Percentiles rank a stretch among this genome's conserved stretches.
Evolutionary conservation across 192 early-diverging fungal species (phyloP).

Genomic region (Backusella luteola): DNA sequence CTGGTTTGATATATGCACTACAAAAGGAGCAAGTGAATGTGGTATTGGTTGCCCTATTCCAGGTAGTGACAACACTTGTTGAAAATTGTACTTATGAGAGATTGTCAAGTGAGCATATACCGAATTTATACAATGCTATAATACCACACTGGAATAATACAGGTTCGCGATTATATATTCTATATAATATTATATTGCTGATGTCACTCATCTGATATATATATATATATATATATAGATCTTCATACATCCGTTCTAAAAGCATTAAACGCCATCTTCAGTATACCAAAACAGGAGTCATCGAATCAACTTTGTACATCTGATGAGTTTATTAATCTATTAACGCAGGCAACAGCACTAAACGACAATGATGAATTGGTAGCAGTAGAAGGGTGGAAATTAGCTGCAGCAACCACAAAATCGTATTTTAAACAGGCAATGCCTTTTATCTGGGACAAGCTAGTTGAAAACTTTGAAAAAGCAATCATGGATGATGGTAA

Average conservation of each 20-base stretch:
- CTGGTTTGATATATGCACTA: conserved; percentile 31
- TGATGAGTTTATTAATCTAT: background rate
- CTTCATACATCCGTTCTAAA: conserved; percentile 9
- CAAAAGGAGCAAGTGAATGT: conserved; percentile 15
- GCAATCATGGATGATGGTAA: background rate
- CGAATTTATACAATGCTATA: conserved; percentile 27
- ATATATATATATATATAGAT: background rate
- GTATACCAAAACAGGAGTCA: background rate
- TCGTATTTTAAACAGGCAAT: conserved; percentile 19
- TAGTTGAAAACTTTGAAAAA: background rate
- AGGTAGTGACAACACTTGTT: conserved; percentile 28
- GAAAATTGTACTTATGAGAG: conserved; percentile 40
- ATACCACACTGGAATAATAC: conserved; percentile 1
- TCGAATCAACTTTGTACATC: background rate
- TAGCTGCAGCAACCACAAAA: conserved; percentile 36
- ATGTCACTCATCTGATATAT: background rate
- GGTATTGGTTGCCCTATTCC: conserved; percentile 32
- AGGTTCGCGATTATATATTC: background rate
- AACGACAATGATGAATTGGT: background rate
- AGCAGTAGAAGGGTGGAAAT: conserved; percentile 41
- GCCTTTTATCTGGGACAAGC: background rate
- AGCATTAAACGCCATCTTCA: conserved; percentile 2
- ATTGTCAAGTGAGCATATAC: conserved; percentile 32
- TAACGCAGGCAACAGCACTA: background rate
- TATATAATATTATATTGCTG: background rate